Evolutionary conservation across 257 asterid genomes (phyloP).

Genomic region (Gentiana macrophylla): DNA sequence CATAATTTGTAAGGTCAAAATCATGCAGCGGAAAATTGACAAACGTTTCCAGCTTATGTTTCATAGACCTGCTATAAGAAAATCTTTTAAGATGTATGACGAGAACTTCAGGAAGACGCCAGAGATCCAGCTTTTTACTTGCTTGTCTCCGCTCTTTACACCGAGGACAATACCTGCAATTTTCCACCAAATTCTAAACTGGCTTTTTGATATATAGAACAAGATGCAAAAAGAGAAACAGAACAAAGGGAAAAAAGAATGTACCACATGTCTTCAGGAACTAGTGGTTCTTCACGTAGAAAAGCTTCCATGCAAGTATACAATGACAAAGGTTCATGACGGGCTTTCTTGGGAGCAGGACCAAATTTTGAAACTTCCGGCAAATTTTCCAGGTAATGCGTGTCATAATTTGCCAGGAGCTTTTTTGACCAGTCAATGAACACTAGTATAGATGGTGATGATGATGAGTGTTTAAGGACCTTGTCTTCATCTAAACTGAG

Average conservation of each 20-base stretch:
- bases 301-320: slow-evolving; percentile 98
- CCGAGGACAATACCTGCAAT: slow-evolving; percentile 79
- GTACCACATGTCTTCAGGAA: slow-evolving; percentile 99
- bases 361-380: slow-evolving; percentile 83
- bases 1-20: slow-evolving; percentile 81
- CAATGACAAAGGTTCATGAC: slow-evolving; percentile 87
- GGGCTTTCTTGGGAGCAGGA: slow-evolving; percentile 80
- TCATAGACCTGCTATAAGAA: slow-evolving; percentile 94
- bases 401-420: slow-evolving; percentile 79
- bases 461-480: slow-evolving; percentile 73
- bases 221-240: slow-evolving; percentile 1
- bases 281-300: slow-evolving; percentile 96
- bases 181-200: background rate
- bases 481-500: slow-evolving; percentile 79
- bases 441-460: slow-evolving; percentile 86
- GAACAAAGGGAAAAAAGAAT: slow-evolving; percentile 18
- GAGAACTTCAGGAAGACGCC: slow-evolving; percentile 99
- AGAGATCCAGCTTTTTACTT: slow-evolving; percentile 92
- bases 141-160: slow-evolving; percentile 99
- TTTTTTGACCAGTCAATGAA: slow-evolving; percentile 97
- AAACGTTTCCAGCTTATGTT: slow-evolving; percentile 95
- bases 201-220: background rate
- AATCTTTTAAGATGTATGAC: slow-evolving; percentile 96
- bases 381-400: slow-evolving; percentile 69
- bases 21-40: slow-evolving; percentile 93